A percentile compares a stretch with the other conserved stretches of the same genome.
Conservation (phyloP, 768 basidiomycete species). For the Xerocomellus chrysenteron region DNA sequence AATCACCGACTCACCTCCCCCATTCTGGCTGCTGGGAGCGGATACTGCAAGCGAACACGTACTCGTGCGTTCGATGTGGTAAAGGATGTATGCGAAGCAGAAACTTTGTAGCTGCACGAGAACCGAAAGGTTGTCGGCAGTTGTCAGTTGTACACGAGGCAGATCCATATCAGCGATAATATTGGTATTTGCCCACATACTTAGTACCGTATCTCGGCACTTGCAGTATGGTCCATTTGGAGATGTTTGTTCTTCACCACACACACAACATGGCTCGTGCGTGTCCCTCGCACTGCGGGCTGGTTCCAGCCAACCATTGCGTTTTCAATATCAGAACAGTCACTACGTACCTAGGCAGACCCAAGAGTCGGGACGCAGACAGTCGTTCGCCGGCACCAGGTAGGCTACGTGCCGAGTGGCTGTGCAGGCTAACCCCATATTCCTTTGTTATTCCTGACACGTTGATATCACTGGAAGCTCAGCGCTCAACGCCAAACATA, state of each 20-base stretch:
- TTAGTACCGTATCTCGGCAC: background rate
- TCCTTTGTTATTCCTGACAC: background rate
- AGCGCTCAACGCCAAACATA: background rate
- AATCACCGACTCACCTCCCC: conserved; percentile 15
- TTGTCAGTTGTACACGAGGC: conserved; percentile 21
- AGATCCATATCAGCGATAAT: conserved; percentile 21
- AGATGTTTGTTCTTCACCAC: conserved; percentile 1
- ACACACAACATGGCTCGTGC: background rate
- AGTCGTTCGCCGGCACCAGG: too few species aligned
- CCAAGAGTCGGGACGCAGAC: too few species aligned
- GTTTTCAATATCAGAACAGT: too few species aligned
- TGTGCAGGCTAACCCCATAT: background rate
- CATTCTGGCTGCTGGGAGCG: conserved; percentile 8
- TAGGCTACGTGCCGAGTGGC: conserved; percentile 1
- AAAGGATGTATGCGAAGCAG: background rate
- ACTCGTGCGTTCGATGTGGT: conserved; percentile 1
- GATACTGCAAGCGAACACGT: background rate
- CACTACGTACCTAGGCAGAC: too few species aligned
- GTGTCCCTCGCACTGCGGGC: background rate
- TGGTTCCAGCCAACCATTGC: too few species aligned
- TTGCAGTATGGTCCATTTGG: conserved; percentile 3
- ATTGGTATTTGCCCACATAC: background rate
- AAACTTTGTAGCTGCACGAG: background rate
- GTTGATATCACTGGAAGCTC: background rate
- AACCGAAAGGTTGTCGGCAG: background rate